Evolutionary conservation across 176 grass and related monocot genomes (phyloP).

Genomic region (Pontederia paniculata): DNA sequence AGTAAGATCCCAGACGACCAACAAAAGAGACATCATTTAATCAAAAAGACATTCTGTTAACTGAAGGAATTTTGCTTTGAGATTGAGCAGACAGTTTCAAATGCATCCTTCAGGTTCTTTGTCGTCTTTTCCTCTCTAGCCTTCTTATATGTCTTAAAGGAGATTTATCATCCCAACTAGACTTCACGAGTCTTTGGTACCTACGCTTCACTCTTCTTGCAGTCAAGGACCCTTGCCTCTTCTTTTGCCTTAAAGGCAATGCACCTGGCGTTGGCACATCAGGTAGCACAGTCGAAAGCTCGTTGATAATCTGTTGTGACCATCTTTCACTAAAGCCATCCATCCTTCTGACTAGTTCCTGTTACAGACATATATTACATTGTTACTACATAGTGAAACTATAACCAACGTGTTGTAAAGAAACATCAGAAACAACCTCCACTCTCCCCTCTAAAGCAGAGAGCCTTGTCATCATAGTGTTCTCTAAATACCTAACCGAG

Average conservation of each 20-base stretch:
- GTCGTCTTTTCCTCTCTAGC: neutral
- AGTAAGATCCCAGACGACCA: neutral
- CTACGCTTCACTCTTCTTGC: conserved; percentile 2
- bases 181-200: conserved; percentile 6
- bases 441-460: conserved; percentile 6
- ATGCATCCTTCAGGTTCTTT: conserved; percentile 2
- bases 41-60: neutral
- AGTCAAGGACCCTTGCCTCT: conserved; percentile 7
- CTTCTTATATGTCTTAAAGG: neutral
- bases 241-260: conserved; percentile 4
- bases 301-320: neutral
- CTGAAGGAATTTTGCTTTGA: neutral
- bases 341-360: conserved; percentile 7
- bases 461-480: conserved; percentile 3
- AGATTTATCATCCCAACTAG: conserved; percentile 3
- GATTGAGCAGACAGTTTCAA: neutral
- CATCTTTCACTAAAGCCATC: neutral
- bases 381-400: neutral
- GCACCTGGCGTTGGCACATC: neutral
- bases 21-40: neutral
- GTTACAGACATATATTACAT: neutral
- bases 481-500: conserved; percentile 1
- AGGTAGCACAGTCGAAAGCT: neutral
- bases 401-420: neutral
- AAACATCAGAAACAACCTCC: neutral